Evolutionary conservation across 306 rosid species (phyloP), one percentile per base, ranked within the genome.

Genomic region (Dalbergia cultrata): DNA sequence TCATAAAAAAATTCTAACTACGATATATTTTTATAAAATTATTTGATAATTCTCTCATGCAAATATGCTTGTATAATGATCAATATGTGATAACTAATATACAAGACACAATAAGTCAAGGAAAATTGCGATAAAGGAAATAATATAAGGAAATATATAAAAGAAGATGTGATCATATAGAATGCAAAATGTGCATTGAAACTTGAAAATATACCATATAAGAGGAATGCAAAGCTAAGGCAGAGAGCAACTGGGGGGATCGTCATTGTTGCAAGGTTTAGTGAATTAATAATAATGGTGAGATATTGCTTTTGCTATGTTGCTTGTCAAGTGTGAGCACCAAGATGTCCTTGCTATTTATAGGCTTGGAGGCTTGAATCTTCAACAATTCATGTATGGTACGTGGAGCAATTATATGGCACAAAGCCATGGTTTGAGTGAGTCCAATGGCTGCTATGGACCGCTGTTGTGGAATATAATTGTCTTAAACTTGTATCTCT

Each of bases 171-270:
- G 50, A 37, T 4, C 41, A 37, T 26, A 3, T 47, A 47, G 13
- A 10, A 47, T 47, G 53, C 5, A 10, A 47, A 47, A 3, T 47
- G 53, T 47, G 16, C 13, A 3, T 47, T 47, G 16, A 47, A 12
- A 47, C 5, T 47, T 43, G 57, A 66, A 53, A 7, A 65, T 16
- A 18, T 86, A 86, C 91, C 91, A 13, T 71, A 81, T 68, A 84
- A 86, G 82, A 68, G 22, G 81, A 90, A 39, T 53, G 82, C 74
- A 72, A 83, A 72, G 58, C 82, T 10, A 57, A 85, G 75, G 43
- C 62, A 45, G 26, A 80, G 62, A 16, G 50, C 50, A 18, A 68
- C 39, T 60, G 3, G 79, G n/a, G 69, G 52, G 12, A 17, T 78
- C 76, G 66, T 60, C 72, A 72, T 72, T 63, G 60, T 54, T n/a